phyloP scores from a whole-genome alignment of 208 protist genomes.

The Crithidia brevicula region DNA sequence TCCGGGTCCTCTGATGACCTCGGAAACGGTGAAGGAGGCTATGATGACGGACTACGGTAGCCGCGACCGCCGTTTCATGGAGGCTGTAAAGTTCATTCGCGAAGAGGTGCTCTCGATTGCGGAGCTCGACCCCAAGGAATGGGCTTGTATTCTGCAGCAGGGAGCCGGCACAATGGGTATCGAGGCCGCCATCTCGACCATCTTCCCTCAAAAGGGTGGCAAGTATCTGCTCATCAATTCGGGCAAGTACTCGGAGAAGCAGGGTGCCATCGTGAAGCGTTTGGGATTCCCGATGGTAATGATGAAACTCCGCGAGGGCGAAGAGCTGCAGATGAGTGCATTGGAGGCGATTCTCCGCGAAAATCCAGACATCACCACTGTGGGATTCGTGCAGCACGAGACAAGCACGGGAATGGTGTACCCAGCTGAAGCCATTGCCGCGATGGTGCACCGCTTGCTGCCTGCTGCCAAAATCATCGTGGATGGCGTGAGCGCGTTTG shows the following conservation, averaged over 20 bases:
- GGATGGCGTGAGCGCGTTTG: conserved; percentile 89
- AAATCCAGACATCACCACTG: conserved; percentile 69
- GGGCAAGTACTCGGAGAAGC: conserved; percentile 88
- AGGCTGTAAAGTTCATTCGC: conserved; percentile 71
- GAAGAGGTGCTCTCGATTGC: conserved; percentile 60
- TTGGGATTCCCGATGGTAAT: conserved; percentile 55
- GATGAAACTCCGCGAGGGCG: conserved; percentile 63
- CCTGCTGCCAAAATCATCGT: conserved; percentile 78
- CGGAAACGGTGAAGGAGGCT: conserved; percentile 71
- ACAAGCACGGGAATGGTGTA: conserved; percentile 92
- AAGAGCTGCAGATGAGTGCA: conserved; percentile 55
- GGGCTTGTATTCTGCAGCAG: conserved; percentile 75
- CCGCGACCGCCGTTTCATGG: conserved; percentile 77
- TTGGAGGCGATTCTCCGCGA: conserved; percentile 49
- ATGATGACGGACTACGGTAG: conserved; percentile 88
- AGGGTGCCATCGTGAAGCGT: conserved; percentile 60
- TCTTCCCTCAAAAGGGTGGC: conserved; percentile 51
- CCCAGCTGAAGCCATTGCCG: conserved; percentile 66
- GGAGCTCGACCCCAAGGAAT: conserved; percentile 51
- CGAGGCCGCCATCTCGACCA: conserved; percentile 78
- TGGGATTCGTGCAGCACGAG: conserved; percentile 89
- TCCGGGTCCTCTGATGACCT: conserved; percentile 81
- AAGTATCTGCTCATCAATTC: conserved; percentile 85
- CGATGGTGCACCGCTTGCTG: conserved; percentile 44
- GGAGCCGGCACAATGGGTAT: conserved; percentile 87